Base-by-base conservation (phyloP, 2,329 filamentous ascomycete species). In the Aquanectria penicillioides region DNA sequence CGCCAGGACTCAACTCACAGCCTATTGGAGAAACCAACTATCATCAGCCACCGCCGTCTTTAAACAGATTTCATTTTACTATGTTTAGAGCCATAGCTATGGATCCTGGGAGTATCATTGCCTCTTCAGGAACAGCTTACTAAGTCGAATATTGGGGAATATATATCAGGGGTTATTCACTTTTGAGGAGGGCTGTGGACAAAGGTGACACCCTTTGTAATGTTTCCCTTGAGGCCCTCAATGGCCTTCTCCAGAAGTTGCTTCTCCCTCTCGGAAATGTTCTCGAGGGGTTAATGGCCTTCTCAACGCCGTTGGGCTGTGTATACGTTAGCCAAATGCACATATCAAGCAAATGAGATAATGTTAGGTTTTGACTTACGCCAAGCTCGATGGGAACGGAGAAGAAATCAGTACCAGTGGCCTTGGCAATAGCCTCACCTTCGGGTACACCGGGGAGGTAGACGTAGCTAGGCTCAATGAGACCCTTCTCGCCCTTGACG, bases 361-460 rank as follows among this genome's bases (percentile, higher is more conserved):
- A 18, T 17, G 22, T 37, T 8, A 26, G 41, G 10, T 44, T 50
- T 31, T 8, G 54, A 85, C 92, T 82, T 90, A 96, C 93, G 74
- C 95, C 95, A 69, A 99, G 93, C 82, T 97, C 92, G 69, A 98
- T 87, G 61, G 94, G 94, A 53, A 96, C 93, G 58, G 95, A 97
- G 87, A 99, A 99, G 85, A 92, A 99, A 55, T 99, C 94, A 64
- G 86, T 79, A 69, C 93, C 94, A 62, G 90, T 93, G 73, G 89
- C 87, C 85, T 97, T 93, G 63, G 85, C 86, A 70, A 99, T 90
- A 67, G 87, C 92, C 51, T 94, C 91, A 73, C 95, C 95, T 62
- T 94, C 95, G 52, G 90, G 81, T 46, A 99, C 86, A 78, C 94
- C 94, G 46, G 92, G 89, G 29, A 98, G 91, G 84, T 97, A 97